Percentiles rank a stretch among this genome's conserved stretches.
phyloP scores from a whole-genome alignment of 495 filamentous ascomycete species.

The Astrothelium macrocarpum region DNA sequence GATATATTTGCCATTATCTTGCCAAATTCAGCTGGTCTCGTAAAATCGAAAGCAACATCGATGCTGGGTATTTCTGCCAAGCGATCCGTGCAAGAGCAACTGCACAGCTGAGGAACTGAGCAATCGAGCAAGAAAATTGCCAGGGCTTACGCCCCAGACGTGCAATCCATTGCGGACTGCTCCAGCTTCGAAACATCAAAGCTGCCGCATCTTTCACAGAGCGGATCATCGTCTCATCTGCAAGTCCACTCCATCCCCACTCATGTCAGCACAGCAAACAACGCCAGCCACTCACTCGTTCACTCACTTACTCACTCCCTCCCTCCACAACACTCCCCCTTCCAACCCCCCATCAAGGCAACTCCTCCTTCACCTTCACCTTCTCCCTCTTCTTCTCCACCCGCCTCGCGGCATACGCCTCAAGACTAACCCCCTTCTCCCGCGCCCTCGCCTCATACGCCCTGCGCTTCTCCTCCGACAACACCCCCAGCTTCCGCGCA shows the following conservation, averaged over 20 bases:
- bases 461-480: conserved; percentile 11
- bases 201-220: conserved; percentile 2
- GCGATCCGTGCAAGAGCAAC: too few species aligned
- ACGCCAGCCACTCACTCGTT: neutral
- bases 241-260: neutral
- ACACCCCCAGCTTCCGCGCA: neutral
- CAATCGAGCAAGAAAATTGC: neutral
- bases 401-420: conserved; percentile 11
- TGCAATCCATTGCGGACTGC: conserved; percentile 1
- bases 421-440: conserved; percentile 15
- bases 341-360: neutral
- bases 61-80: too few species aligned
- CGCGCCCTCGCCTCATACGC: conserved; percentile 12
- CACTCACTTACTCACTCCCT: too few species aligned
- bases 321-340: neutral
- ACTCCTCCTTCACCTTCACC: too few species aligned
- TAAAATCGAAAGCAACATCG: too few species aligned
- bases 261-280: neutral
- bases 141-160: neutral
- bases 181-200: neutral
- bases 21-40: too few species aligned
- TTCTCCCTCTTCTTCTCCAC: neutral
- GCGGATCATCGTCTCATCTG: neutral
- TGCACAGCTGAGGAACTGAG: too few species aligned
- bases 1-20: too few species aligned